phyloP scores from a whole-genome alignment of 129 eudicot genomes.

The Tagetes erecta region DNA sequence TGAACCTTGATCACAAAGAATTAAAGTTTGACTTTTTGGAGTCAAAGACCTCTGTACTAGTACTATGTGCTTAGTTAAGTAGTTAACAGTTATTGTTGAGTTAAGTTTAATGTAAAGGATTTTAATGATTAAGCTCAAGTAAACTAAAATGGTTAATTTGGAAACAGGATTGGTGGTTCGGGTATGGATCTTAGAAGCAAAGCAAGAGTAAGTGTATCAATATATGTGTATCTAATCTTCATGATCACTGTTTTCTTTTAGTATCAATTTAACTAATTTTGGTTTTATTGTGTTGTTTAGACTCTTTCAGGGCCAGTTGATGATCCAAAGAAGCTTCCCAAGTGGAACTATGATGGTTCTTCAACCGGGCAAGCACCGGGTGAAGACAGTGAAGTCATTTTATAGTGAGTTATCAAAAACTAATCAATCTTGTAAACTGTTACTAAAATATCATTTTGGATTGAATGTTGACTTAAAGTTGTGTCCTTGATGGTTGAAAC shows the following conservation, averaged over 20 bases:
- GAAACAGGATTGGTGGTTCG: constrained; percentile 87
- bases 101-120: not conserved
- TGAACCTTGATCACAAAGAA: not conserved
- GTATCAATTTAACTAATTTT: not conserved
- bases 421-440: not conserved
- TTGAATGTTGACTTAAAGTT: not conserved
- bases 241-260: not conserved
- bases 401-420: constrained; percentile 49
- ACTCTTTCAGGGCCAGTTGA: constrained; percentile 65
- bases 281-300: constrained; percentile 30
- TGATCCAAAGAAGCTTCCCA: constrained; percentile 76
- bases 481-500: constrained; percentile 31
- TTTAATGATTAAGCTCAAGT: too few relatives aligned
- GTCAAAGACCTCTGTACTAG: constrained; percentile 13
- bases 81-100: not conserved
- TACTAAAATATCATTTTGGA: not conserved
- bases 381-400: constrained; percentile 89
- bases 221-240: too few relatives aligned
- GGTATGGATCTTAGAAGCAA: constrained; percentile 90
- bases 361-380: constrained; percentile 97
- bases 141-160: constrained; percentile 4
- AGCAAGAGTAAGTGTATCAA: constrained; percentile 65
- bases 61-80: not conserved
- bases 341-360: constrained; percentile 91
- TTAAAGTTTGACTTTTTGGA: constrained; percentile 19